Evolutionary conservation across 495 filamentous ascomycete genomes (phyloP).

Genomic region (Melanomma pulvis-pyrius): DNA sequence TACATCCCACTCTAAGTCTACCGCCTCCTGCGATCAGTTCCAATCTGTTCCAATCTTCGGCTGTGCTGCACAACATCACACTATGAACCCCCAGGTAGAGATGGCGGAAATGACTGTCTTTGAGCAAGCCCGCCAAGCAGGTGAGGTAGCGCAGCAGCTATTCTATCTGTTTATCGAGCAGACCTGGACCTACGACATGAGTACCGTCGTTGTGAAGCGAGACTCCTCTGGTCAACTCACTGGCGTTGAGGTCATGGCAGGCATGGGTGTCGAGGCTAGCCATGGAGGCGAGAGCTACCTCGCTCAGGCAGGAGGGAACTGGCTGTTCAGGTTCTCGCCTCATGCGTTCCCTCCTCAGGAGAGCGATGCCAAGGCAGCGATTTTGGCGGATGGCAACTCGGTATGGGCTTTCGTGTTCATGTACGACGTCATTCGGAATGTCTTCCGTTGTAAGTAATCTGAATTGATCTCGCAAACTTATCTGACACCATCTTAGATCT

Average conservation of each 20-base stretch:
- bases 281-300: background rate
- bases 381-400: background rate
- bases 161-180: background rate
- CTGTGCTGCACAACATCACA: background rate
- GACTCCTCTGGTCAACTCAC: background rate
- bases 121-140: background rate
- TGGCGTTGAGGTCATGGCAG: background rate
- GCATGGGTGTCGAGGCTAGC: background rate
- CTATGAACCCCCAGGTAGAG: background rate
- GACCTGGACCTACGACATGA: background rate
- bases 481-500: background rate
- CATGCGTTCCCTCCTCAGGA: background rate
- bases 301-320: background rate
- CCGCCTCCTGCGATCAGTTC: no score
- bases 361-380: background rate
- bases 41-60: no score
- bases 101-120: background rate
- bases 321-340: background rate
- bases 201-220: background rate
- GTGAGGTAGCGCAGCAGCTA: background rate
- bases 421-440: background rate
- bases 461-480: background rate
- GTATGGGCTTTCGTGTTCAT: background rate
- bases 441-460: background rate
- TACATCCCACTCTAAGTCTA: no score